A percentile compares a stretch with the other conserved stretches of the same genome.
Conservation (phyloP, 148 eudicot genomes). For the Arbutus unedo region DNA sequence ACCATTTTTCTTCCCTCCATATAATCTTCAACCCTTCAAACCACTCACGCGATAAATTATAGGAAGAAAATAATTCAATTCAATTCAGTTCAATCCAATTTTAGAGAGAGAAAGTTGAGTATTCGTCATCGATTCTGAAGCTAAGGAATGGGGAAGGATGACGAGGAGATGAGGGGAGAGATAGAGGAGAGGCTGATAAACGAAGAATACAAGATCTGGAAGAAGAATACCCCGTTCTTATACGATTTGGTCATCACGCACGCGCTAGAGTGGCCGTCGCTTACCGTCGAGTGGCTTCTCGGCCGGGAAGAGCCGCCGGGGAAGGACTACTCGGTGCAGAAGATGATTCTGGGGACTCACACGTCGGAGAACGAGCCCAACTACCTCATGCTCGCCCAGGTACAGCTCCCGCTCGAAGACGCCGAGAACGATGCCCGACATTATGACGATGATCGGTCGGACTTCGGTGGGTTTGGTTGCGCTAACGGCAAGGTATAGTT, state of each 20-base stretch:
- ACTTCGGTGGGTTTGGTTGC: constrained; percentile 69
- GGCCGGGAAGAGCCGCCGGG: constrained; percentile 79
- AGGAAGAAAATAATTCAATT: not conserved
- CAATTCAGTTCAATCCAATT: not conserved
- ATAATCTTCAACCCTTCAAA: not conserved
- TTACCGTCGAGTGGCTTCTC: constrained; percentile 93
- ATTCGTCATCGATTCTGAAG: not conserved
- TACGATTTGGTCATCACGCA: constrained; percentile 83
- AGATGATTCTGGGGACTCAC: constrained; percentile 86
- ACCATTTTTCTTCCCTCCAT: constrained; percentile 11
- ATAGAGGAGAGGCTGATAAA: constrained; percentile 76
- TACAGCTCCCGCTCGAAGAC: constrained; percentile 77
- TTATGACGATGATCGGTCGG: constrained; percentile 62
- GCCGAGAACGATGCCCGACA: constrained; percentile 65
- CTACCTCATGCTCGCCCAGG: constrained; percentile 85
- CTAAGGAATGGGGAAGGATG: constrained; percentile 64
- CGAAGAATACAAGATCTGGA: constrained; percentile 93
- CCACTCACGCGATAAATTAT: not conserved
- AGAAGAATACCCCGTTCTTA: constrained; percentile 77
- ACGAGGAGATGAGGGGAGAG: constrained; percentile 66
- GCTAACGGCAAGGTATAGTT: constrained; percentile 64
- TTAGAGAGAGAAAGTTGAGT: constrained; percentile 1
- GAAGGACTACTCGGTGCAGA: constrained; percentile 82
- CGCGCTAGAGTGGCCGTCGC: constrained; percentile 92
- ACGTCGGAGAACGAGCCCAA: constrained; percentile 81